Percentiles rank a stretch among this genome's conserved stretches.
Conservation (phyloP, 163 green algal species). For the Coccomyxa subellipsoidea region DNA sequence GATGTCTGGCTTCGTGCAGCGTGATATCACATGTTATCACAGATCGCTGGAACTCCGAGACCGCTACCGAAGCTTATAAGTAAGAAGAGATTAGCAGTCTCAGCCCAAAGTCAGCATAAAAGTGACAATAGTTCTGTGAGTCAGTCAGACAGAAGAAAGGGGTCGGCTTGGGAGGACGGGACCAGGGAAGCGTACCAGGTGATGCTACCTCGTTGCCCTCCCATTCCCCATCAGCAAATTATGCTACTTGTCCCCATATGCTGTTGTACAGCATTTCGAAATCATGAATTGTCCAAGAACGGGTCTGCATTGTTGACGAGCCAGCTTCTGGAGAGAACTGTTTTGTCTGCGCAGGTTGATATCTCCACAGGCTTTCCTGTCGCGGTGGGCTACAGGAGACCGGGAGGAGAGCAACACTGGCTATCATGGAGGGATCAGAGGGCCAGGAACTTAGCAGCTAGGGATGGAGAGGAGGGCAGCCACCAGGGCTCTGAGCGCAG, state of each 20-base stretch:
- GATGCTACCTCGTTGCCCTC: not conserved
- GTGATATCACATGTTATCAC: not conserved
- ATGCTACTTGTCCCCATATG: too few relatives aligned
- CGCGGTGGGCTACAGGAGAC: not conserved
- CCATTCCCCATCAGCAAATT: not conserved
- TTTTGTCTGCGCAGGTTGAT: not conserved
- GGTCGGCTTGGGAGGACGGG: not conserved
- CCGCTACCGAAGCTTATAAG: not conserved
- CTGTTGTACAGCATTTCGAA: too few relatives aligned
- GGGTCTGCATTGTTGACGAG: too few relatives aligned
- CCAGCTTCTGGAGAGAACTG: too few relatives aligned
- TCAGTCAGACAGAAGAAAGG: not conserved
- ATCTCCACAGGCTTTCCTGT: slow-evolving; percentile 4
- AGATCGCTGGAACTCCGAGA: not conserved
- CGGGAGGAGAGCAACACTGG: not conserved
- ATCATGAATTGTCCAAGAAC: not conserved
- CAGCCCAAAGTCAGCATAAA: not conserved
- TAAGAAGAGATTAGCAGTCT: not conserved
- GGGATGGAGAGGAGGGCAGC: not conserved
- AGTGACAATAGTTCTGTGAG: not conserved
- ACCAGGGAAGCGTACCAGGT: not conserved
- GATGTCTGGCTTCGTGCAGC: too few relatives aligned
- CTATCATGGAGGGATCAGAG: not conserved
- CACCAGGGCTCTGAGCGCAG: not conserved
- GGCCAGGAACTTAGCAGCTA: not conserved